These are phyloP conservation scores for Acanthamoeba sp. DNA, from an alignment of 208 protist species.

Conservation along the genomic window DNA sequence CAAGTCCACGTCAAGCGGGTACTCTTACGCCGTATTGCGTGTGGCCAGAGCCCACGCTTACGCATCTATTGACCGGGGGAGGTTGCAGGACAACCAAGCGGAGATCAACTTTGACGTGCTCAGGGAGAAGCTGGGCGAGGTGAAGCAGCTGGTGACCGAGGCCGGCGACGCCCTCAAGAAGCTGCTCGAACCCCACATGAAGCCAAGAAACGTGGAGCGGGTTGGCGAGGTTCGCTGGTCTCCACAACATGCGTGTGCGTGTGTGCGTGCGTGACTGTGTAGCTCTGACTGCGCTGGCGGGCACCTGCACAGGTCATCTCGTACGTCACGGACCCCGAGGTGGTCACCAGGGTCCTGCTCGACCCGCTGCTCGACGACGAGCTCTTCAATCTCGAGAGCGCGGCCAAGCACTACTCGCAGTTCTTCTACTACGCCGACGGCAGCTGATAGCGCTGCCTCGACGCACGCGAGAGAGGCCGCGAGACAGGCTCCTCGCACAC, in stretches of 20 bases:
- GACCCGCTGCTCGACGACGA: constrained; percentile 22
- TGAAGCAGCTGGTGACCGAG: background rate
- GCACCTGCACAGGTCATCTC: background rate
- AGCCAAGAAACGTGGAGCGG: background rate
- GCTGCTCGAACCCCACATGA: background rate
- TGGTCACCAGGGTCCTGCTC: background rate
- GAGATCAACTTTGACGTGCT: background rate
- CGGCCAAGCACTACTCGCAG: constrained; percentile 30
- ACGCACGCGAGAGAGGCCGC: no score
- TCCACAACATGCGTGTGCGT: no score
- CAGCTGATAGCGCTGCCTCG: background rate
- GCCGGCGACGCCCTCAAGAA: constrained; percentile 15
- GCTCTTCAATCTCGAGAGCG: background rate
- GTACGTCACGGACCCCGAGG: constrained; percentile 10
- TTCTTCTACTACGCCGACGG: constrained; percentile 32
- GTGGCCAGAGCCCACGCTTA: no score
- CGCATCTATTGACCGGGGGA: no score
- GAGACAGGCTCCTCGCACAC: background rate
- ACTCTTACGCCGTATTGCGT: background rate
- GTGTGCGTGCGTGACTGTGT: background rate
- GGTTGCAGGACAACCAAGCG: background rate
- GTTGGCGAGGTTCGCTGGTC: background rate
- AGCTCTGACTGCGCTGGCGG: no score
- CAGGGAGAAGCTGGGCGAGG: background rate
- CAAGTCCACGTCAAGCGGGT: background rate